phyloP scores from a whole-genome alignment of 2,329 filamentous ascomycete species.

The Tolypocladium cylindrosporum region DNA sequence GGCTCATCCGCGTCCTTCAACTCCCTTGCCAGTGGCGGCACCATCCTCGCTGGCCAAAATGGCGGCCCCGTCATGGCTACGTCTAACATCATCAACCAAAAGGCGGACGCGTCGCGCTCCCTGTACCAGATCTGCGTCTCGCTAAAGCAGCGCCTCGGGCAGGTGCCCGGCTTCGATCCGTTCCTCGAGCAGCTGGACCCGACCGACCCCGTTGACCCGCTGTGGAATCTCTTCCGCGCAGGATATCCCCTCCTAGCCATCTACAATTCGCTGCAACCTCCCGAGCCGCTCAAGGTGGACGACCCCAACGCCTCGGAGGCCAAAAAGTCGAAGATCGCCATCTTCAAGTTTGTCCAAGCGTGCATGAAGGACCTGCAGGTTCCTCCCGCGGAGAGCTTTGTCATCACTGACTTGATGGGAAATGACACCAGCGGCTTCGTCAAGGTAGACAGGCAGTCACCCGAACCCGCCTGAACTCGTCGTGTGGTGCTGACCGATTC shows the following conservation, averaged over 20 bases:
- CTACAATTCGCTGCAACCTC: conserved; percentile 75
- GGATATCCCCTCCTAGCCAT: conserved; percentile 80
- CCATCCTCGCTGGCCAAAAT: conserved; percentile 30
- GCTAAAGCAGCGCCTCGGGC: conserved; percentile 68
- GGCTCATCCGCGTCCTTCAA: conserved; percentile 42
- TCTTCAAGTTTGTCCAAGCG: conserved; percentile 87
- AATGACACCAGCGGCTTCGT: conserved; percentile 96
- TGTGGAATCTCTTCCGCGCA: conserved; percentile 80
- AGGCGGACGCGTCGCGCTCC: conserved; percentile 81
- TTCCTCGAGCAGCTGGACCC: conserved; percentile 64
- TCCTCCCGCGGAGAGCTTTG: conserved; percentile 74
- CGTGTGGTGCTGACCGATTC: neutral
- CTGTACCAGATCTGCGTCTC: conserved; percentile 92
- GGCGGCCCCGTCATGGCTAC: conserved; percentile 62
- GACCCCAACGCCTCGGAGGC: conserved; percentile 50
- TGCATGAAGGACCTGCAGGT: conserved; percentile 77
- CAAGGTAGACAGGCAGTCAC: conserved; percentile 50
- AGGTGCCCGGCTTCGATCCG: conserved; percentile 73
- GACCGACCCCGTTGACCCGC: conserved; percentile 69
- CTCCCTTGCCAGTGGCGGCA: conserved; percentile 35
- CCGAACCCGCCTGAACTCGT: neutral
- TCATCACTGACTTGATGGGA: conserved; percentile 82
- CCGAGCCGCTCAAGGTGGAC: conserved; percentile 57
- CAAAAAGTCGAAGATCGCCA: conserved; percentile 76
- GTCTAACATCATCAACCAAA: conserved; percentile 94